A percentile compares a stretch with the other conserved stretches of the same genome.
Evolutionary conservation across 208 protist species (phyloP).

Genomic region (Leishmania mexicana): DNA sequence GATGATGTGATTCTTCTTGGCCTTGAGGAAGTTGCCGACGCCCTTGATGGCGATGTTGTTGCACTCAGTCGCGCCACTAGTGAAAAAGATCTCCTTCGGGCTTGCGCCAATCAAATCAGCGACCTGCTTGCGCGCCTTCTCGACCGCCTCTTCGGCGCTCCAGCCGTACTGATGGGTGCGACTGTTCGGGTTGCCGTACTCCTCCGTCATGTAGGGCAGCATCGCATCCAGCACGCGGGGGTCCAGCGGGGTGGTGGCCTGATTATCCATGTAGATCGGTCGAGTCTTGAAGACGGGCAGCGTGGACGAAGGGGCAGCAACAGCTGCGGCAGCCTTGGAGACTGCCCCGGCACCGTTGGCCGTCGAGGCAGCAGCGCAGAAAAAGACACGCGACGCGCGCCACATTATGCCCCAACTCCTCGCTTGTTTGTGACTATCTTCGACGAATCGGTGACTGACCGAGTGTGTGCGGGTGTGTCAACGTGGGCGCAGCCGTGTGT

Average conservation of each 20-base stretch:
- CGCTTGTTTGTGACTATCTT: neutral
- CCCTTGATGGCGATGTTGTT: slow-evolving; percentile 99
- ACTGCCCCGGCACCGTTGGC: neutral
- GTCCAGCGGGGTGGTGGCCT: slow-evolving; percentile 97
- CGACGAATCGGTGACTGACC: neutral
- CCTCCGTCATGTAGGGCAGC: slow-evolving; percentile 97
- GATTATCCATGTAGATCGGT: slow-evolving; percentile 96
- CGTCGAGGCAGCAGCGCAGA: slow-evolving; percentile 9
- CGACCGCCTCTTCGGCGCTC: slow-evolving; percentile 94
- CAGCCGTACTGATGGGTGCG: slow-evolving; percentile 98
- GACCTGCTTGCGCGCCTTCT: slow-evolving; percentile 94
- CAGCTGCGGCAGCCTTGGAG: slow-evolving; percentile 11
- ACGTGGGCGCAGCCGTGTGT: neutral
- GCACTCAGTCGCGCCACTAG: slow-evolving; percentile 99
- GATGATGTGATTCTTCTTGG: slow-evolving; percentile 98
- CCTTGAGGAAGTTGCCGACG: slow-evolving; percentile 96
- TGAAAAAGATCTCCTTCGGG: slow-evolving; percentile 99
- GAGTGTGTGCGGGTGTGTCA: neutral
- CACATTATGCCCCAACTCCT: slow-evolving; percentile 35
- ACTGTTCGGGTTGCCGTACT: slow-evolving; percentile 99
- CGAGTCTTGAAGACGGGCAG: slow-evolving; percentile 24
- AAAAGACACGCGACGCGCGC: slow-evolving; percentile 40
- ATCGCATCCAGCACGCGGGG: slow-evolving; percentile 99
- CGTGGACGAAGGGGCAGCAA: slow-evolving; percentile 4
- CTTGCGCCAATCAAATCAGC: slow-evolving; percentile 94